Evolutionary conservation across 1,284 basidiomycete genomes (phyloP).

Genomic region (Cryptococcus jaspeensis): DNA sequence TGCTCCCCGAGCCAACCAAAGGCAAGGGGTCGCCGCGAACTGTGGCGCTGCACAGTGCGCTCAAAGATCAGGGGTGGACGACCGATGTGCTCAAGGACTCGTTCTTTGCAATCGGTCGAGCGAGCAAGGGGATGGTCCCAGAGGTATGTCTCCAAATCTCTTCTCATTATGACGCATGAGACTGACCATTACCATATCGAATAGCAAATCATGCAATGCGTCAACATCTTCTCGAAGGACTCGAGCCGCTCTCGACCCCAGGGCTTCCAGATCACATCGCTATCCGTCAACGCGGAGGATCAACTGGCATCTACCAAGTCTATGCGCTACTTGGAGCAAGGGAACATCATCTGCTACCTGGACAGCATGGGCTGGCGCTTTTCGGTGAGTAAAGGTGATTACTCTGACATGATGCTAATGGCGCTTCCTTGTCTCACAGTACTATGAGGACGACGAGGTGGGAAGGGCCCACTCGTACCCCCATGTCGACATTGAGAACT

Average conservation of each 20-base stretch:
- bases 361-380: conserved; percentile 7
- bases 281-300: conserved; percentile 11
- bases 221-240: conserved; percentile 7
- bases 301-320: conserved; percentile 3
- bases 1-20: neutral
- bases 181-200: neutral
- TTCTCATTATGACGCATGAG: neutral
- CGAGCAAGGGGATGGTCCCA: neutral
- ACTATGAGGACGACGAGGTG: too few relatives aligned
- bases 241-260: neutral
- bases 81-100: neutral
- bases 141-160: neutral
- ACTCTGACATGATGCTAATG: too few relatives aligned
- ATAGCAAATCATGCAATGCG: conserved; percentile 3
- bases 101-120: neutral
- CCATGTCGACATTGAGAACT: too few relatives aligned
- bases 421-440: too few relatives aligned
- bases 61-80: neutral
- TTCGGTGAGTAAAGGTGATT: conserved; percentile 3
- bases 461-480: too few relatives aligned
- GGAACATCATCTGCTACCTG: conserved; percentile 14
- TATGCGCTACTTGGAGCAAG: conserved; percentile 2
- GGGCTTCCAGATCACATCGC: conserved; percentile 7
- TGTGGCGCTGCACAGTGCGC: neutral
- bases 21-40: neutral